phyloP scores from a whole-genome alignment of 2,329 filamentous ascomycete species.

The Myriosclerotinia scirpicola region DNA sequence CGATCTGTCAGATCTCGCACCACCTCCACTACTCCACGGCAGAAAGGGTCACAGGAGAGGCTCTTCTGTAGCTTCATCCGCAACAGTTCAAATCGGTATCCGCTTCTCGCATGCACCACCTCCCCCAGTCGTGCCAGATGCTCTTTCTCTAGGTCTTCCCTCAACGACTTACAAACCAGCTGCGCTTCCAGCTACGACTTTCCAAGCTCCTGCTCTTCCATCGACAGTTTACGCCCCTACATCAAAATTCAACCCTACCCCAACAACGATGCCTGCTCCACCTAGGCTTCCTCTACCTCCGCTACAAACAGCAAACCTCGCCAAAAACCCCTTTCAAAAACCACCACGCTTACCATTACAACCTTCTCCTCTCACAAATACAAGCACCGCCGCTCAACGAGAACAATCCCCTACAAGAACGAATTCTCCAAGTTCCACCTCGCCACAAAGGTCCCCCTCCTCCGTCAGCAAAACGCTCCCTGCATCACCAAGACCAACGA shows the following conservation, averaged over 20 bases:
- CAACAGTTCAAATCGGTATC: conserved; percentile 70
- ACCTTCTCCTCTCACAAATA: conserved; percentile 21
- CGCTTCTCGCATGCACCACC: conserved; percentile 56
- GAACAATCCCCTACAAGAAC: conserved; percentile 21
- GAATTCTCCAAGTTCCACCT: neutral
- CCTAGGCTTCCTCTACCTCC: conserved; percentile 21
- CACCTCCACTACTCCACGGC: conserved; percentile 32
- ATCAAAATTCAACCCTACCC: neutral
- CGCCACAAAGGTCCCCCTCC: conserved; percentile 2
- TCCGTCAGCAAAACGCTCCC: conserved; percentile 32
- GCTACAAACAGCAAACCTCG: conserved; percentile 15
- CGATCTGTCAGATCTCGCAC: conserved; percentile 28
- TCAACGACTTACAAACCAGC: conserved; percentile 42
- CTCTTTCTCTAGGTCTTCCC: conserved; percentile 36
- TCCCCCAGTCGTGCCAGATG: conserved; percentile 25
- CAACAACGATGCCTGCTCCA: neutral
- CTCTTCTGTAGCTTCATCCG: conserved; percentile 63
- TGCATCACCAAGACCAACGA: conserved; percentile 27
- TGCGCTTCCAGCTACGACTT: neutral
- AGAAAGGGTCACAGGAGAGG: conserved; percentile 47
- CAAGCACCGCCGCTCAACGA: conserved; percentile 17
- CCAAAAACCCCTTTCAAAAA: conserved; percentile 14
- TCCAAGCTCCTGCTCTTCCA: neutral
- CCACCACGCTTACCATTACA: conserved; percentile 21
- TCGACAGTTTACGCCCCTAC: conserved; percentile 6